Evolutionary conservation across 1,284 basidiomycete species (phyloP), one percentile per base, ranked within the genome.

Genomic region (Malassezia slooffiae): DNA sequence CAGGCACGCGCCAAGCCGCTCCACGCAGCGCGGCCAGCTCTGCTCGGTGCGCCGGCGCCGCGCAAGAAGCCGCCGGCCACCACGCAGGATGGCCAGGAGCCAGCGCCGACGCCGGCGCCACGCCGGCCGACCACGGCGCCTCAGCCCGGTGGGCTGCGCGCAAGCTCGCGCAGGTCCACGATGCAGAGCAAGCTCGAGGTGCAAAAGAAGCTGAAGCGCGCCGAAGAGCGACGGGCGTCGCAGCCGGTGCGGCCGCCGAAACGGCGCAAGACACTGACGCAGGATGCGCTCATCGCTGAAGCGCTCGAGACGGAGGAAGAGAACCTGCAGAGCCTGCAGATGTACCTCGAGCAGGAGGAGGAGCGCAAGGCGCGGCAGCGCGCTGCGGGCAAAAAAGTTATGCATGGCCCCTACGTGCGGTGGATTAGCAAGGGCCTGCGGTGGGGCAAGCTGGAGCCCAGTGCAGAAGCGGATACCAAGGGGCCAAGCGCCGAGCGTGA

Each of bases 291-390:
- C 4, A 82, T 89, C 40, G 78, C 79, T 1, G 79, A 79, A 12
- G 85, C 85, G 0, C 75, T 88, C 9, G 83, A 86, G 59, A 83
- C 80, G 38, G 85, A 88, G 63, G 84, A 87, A 70, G 79, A 80
- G 4, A 89, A 89, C 58, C 78, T 81, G 17, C 74, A 76, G n/a
- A 80, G 83, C 38, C 80, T 88, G 55, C 74, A 78, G 28, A 76
- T 83, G 52, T 88, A 87, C 58, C 75, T 89, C 21, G 75, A 75
- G 42, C 71, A 78, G 2, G 85, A 89, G 55, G 84, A 85, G 60
- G 84, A 86, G 71, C 83, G 83, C 56, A 77, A 83, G 19, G 78
- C 76, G 53, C 77, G 39, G 78, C 82, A 35, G 74, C 77, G 22
- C 74, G 80, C 28, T 75, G 80, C 23, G n/a, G 41, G 60, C 35